Percentiles rank a stretch among this genome's conserved stretches.
These are phyloP conservation scores for Diaporthe citriasiana DNA, from an alignment of 2,329 filamentous ascomycete species.

Conservation along the genomic window DNA sequence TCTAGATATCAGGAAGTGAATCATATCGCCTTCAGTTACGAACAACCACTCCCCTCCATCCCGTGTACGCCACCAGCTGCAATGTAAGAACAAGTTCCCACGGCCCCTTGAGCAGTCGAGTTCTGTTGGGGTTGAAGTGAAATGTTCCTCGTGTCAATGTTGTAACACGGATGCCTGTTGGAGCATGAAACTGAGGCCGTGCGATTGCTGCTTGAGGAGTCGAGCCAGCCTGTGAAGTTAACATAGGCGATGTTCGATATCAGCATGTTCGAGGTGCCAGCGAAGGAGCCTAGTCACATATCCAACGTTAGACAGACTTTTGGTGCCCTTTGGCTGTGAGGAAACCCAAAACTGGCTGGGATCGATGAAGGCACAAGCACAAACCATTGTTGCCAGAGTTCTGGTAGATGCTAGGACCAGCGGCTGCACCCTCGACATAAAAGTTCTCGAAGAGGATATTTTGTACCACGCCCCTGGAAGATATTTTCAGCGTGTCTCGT, in stretches of 20 bases:
- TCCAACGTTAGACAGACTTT: background rate
- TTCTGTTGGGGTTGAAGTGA: constrained; percentile 44
- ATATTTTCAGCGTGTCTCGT: background rate
- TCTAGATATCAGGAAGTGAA: too few relatives aligned
- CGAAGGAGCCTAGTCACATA: constrained; percentile 44
- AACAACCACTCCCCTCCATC: constrained; percentile 49
- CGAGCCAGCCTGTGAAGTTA: constrained; percentile 64
- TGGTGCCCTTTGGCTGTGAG: background rate
- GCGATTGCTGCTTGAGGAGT: constrained; percentile 48
- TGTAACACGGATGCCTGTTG: constrained; percentile 63
- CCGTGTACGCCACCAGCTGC: constrained; percentile 48
- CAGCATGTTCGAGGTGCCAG: constrained; percentile 64
- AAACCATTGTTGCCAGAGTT: constrained; percentile 61
- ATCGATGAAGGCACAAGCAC: constrained; percentile 1
- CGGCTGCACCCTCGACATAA: constrained; percentile 59
- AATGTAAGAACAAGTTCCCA: constrained; percentile 49
- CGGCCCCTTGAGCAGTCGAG: constrained; percentile 44
- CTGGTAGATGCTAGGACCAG: constrained; percentile 61
- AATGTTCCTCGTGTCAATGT: constrained; percentile 56
- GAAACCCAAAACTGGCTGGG: too few relatives aligned
- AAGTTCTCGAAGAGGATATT: constrained; percentile 68
- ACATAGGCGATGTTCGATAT: constrained; percentile 63
- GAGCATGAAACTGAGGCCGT: constrained; percentile 62
- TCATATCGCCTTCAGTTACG: background rate
- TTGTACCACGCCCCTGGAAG: constrained; percentile 59